Base-by-base conservation (phyloP, 257 asterid genomes). In the Cinchona pubescens region DNA sequence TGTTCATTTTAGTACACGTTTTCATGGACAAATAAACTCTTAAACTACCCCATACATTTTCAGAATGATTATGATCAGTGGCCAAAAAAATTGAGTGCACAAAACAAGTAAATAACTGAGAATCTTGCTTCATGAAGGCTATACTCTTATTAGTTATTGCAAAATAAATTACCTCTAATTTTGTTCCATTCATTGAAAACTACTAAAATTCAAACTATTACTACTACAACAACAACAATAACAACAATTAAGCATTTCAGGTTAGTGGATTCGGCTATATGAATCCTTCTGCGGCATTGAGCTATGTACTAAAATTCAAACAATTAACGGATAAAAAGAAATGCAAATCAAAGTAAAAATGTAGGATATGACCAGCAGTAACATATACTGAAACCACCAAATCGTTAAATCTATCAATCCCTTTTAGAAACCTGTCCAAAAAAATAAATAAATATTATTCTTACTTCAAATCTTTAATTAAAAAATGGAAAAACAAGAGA, bases 341-440 rank as follows among this genome's bases (percentile, higher is more conserved):
- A n/a, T n/a, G n/a, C n/a, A n/a, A n/a, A n/a, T n/a, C n/a, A n/a
- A n/a, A n/a, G n/a, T n/a, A n/a, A 79, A 69, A 49, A 74, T 61
- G 80, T 61, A 95, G 98, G 98, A 95, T 95, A 95, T 95, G 99
- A 86, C 99, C 99, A 62, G 98, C 97, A 79, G 96, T 92, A 68
- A 95, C 97, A 69, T 92, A 90, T 10, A 95, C 97, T 4, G 98
- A 92, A n/a, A 92, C 99, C 83, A 87, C 94, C 88, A 92, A 80
- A 84, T 92, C 99, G 67, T 91, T 89, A 84, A 95, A 95, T 80
- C 97, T 83, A 80, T 95, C 98, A 8, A 92, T 86, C 73, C 85
- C 79, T 81, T 89, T 95, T 55, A 88, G 84, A 78, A 92, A 91
- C 99, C 97, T 95, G 93, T n/a, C n/a, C n/a, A n/a, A n/a, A n/a